These are phyloP conservation scores for Penicillium canescens DNA, from an alignment of 495 filamentous ascomycete species.

Conservation along the genomic window DNA sequence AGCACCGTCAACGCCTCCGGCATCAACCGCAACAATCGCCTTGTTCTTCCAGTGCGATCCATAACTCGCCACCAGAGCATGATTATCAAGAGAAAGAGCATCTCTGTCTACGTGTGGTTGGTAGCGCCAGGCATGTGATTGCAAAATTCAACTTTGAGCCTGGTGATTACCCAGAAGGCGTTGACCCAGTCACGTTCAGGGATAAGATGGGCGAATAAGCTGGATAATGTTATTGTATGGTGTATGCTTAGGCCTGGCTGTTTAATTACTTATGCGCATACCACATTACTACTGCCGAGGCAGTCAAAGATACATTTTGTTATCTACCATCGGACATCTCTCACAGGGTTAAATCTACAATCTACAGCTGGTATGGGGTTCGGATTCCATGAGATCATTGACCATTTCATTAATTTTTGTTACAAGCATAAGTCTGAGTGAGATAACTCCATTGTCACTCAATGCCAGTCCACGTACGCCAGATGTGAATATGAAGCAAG, in stretches of 20 bases:
- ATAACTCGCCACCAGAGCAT: constrained; percentile 5
- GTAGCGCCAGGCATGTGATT: constrained; percentile 39
- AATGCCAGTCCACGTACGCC: constrained; percentile 12
- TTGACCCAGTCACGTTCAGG: constrained; percentile 13
- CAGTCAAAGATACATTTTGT: neutral
- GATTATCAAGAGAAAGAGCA: constrained; percentile 30
- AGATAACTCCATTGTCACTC: neutral
- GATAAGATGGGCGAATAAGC: constrained; percentile 1
- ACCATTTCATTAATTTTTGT: constrained; percentile 30
- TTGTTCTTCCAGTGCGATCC: too few species aligned
- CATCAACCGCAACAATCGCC: constrained; percentile 25
- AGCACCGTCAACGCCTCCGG: constrained; percentile 43
- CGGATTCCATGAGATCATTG: constrained; percentile 9
- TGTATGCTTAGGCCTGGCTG: neutral
- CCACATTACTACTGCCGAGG: neutral
- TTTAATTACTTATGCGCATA: constrained; percentile 2
- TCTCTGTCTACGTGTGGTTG: constrained; percentile 41
- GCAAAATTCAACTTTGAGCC: constrained; percentile 43
- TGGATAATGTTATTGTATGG: neutral
- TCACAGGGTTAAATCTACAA: neutral
- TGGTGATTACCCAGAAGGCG: constrained; percentile 38
- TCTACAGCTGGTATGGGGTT: constrained; percentile 1
- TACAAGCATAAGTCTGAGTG: constrained; percentile 10
- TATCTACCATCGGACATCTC: neutral
- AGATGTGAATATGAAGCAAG: constrained; percentile 12